A percentile compares a stretch with the other conserved stretches of the same genome.
Conservation (phyloP, 2,329 filamentous ascomycete species). For the Pseudogymnoascus sp. region DNA sequence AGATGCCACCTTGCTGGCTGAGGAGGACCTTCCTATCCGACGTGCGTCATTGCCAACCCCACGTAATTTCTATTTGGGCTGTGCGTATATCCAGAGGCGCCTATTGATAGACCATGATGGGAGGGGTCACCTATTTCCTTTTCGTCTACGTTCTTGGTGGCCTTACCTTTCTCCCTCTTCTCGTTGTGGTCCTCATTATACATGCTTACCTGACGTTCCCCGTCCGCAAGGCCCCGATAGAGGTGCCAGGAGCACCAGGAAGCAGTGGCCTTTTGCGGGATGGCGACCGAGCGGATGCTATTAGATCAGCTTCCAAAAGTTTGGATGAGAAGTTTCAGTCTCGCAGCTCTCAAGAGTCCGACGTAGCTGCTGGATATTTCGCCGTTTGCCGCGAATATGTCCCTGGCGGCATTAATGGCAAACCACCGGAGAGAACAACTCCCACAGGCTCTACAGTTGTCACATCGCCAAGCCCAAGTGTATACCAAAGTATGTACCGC, state of each 20-base stretch:
- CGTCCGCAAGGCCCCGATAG: conserved; percentile 31
- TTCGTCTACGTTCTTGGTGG: conserved; percentile 6
- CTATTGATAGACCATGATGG: conserved; percentile 8
- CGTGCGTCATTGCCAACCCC: conserved; percentile 2
- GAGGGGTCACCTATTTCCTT: conserved; percentile 5
- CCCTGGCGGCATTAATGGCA: conserved; percentile 84
- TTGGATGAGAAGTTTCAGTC: conserved; percentile 55
- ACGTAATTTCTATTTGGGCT: conserved; percentile 1
- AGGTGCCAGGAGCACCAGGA: conserved; percentile 29
- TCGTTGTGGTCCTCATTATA: conserved; percentile 39
- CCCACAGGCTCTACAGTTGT: conserved; percentile 70
- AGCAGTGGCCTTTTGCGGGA: conserved; percentile 45
- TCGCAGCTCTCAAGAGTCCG: conserved; percentile 52
- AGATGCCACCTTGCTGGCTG: conserved; percentile 7
- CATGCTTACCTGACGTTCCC: conserved; percentile 66
- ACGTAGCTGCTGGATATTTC: conserved; percentile 86
- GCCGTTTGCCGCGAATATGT: conserved; percentile 92
- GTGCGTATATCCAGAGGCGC: not conserved
- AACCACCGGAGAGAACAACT: conserved; percentile 79
- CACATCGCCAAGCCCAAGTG: conserved; percentile 76
- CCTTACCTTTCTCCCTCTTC: not conserved
- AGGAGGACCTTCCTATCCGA: not conserved
- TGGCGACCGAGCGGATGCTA: conserved; percentile 56
- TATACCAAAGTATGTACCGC: conserved; percentile 97
- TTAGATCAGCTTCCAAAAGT: conserved; percentile 54